Conservation (phyloP, 2,329 filamentous ascomycete genomes). For the Monosporascus sp. region DNA sequence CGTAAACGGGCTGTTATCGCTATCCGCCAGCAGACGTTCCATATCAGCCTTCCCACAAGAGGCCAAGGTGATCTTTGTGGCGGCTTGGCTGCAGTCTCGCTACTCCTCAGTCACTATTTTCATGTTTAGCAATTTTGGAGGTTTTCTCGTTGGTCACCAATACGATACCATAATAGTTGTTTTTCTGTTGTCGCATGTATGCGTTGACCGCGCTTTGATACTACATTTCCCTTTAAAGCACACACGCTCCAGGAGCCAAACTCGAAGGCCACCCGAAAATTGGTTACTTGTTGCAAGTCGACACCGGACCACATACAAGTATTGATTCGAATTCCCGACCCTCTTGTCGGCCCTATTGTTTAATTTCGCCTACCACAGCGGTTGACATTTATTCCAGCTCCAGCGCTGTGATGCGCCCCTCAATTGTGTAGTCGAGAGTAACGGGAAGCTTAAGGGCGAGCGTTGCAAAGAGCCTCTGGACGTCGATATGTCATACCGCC, state of each 20-base stretch:
- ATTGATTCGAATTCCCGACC: not conserved
- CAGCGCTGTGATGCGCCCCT: slow-evolving; percentile 25
- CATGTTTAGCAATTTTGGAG: not conserved
- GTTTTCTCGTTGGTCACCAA: not conserved
- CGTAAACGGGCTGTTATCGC: slow-evolving; percentile 19
- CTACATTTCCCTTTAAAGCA: not conserved
- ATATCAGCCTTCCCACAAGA: not conserved
- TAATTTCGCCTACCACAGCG: slow-evolving; percentile 8
- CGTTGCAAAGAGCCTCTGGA: slow-evolving; percentile 13
- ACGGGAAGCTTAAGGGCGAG: slow-evolving; percentile 20
- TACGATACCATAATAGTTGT: not conserved
- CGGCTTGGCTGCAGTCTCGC: not conserved
- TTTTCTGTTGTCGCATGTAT: slow-evolving; percentile 17
- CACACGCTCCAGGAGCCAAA: not conserved
- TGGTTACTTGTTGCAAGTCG: not conserved
- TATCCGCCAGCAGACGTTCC: not conserved
- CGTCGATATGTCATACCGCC: slow-evolving; percentile 50
- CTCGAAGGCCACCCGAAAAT: not conserved
- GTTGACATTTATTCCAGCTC: slow-evolving; percentile 23
- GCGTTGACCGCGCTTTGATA: slow-evolving; percentile 19
- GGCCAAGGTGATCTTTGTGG: not conserved
- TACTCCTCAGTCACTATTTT: not conserved
- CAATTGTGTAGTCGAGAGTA: slow-evolving; percentile 14
- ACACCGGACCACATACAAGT: not conserved
- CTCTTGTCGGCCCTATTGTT: not conserved